Evolutionary conservation across 441 rosid genomes (phyloP).

Genomic region (Populus hybrid): DNA sequence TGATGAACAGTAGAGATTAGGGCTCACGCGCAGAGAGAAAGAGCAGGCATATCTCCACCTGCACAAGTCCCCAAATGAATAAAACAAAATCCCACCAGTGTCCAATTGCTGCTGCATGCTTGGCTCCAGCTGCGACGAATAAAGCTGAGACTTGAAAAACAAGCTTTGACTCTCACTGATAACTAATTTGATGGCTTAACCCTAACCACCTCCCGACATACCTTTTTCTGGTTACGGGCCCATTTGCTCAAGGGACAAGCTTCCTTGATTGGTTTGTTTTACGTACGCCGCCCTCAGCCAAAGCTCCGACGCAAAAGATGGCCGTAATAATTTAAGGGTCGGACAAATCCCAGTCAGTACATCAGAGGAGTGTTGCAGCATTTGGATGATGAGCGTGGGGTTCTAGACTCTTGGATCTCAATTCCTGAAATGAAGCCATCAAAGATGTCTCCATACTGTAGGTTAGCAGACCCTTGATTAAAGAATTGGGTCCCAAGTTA

Average conservation of each 20-base stretch:
- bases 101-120: not conserved
- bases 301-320: not conserved
- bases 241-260: not conserved
- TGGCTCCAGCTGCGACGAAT: not conserved
- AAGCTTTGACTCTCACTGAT: not conserved
- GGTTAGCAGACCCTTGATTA: too few relatives aligned
- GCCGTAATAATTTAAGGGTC: not conserved
- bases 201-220: not conserved
- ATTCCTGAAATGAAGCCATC: not conserved
- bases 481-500: too few relatives aligned
- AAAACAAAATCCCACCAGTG: not conserved
- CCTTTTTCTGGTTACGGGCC: not conserved
- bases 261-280: not conserved
- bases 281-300: not conserved
- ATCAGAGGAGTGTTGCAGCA: too few relatives aligned
- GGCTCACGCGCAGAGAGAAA: not conserved
- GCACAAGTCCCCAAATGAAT: not conserved
- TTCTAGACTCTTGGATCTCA: not conserved
- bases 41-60: not conserved
- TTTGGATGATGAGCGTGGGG: not conserved
- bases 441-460: too few relatives aligned
- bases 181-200: constrained; percentile 11
- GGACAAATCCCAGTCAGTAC: too few relatives aligned
- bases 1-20: not conserved
- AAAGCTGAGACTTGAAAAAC: not conserved